Base-by-base conservation (phyloP, 345 rosid species). In the Hevea brasiliensis region DNA sequence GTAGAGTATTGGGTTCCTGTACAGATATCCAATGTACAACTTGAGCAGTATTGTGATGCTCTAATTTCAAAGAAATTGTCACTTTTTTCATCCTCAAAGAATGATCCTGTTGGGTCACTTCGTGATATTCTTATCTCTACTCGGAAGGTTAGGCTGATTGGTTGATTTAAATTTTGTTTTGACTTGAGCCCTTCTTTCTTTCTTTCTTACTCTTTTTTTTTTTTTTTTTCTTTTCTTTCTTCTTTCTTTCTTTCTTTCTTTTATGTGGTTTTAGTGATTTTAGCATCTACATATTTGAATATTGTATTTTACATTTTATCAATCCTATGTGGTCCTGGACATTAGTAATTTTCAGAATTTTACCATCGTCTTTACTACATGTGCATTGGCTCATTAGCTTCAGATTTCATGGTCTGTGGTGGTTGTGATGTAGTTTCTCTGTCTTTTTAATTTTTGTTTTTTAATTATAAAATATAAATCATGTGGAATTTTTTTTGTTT, bases 1-100 rank as follows among this genome's bases (percentile, higher is more conserved):
- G 65, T 74, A 7, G 99, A 95, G 85, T 92, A 86, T 69, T 92
- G 98, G 99, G 90, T 95, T 75, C 99, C 99, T 56, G 91, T 85
- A 48, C 85, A 83, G 77, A 76, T 95, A 80, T 92, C 98, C 50
- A 70, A 83, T 75, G 81, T 91, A 79, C 99, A 95, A 82, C 89
- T 92, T 58, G 98, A 95, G 86, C 92, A 88, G 81, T 95, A 95
- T 79, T 95, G 99, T 86, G 81, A 81, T 77, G 82, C 84, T 72
- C 82, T 92, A 75, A 78, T 89, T 71, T 80, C 87, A 60, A 87
- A 90, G 23, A 80, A 86, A 40, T 74, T 82, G 53, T 61, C 79
- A 23, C 97, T 95, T 72, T 76, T 89, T 74, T 89, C 91, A 70
- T 70, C 81, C 74, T 84, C 78, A 2, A 95, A 72, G 83, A 81